Evolutionary conservation across 768 basidiomycete species (phyloP), one percentile per base, ranked within the genome.

Genomic region (Cyclocybe cylindracea): DNA sequence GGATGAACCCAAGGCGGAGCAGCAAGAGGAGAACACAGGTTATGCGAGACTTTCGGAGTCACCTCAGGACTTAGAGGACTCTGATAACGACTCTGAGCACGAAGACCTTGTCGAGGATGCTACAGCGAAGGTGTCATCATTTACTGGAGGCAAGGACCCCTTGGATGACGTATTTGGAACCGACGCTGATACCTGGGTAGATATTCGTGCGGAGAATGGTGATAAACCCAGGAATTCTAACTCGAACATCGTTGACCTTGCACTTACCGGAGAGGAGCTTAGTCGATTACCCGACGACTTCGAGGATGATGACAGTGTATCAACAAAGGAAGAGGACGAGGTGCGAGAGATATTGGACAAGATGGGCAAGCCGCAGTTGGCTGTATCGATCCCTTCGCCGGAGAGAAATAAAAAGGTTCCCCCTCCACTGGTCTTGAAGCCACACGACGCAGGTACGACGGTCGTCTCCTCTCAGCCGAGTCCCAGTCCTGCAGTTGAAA

Each of bases 121-220:
- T 19, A 75, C 75, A 8, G 72, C 74, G 43, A 66, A 68, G 44
- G 72, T 78, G 38, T 61, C 66, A 58, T 66, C 71, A 44, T 47
- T 66, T 46, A 57, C 59, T 45, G 64, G 58, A 56, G 66, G 64
- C 50, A 66, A 61, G 50, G 83, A 87, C 62, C 83, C 83, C 16
- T 70, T 86, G 24, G 73, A 66, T 7, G 84, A 86, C 56, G 75
- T 86, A 6, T 87, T 86, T 68, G 84, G 85, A 41, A 76, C 77
- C n/a, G 86, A 86, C 63, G 80, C 73, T 54, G 80, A 85, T 56
- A 77, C 80, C 1, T 86, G 85, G 85, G 71, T 73, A 51, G 80
- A 80, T 45, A 72, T 87, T 44, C 81, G 70, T 37, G 66, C 50
- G 18, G 62, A 75, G 51, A 64, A 61, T 29, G 66, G 59, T 41